Base-by-base conservation (phyloP, 2,329 filamentous ascomycete genomes). In the Tolypocladium album region DNA sequence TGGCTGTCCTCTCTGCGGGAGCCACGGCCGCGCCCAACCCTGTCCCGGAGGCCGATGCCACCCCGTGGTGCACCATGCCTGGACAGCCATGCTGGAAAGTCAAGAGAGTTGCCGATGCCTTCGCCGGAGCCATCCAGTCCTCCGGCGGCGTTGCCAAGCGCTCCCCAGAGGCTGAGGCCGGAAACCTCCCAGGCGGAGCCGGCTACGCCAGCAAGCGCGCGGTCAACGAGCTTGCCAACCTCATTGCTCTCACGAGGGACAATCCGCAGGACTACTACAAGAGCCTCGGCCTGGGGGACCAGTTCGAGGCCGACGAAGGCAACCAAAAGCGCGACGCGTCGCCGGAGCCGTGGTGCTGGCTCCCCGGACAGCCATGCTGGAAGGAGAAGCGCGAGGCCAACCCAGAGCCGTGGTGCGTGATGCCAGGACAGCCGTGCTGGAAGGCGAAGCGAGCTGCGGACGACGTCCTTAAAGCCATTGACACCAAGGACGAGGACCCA, bases 331-430 rank as follows among this genome's bases (percentile, higher is more conserved):
- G 62, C 53, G 65, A 69, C n/a, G 65, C 66, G 34, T 64, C 62
- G 52, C 62, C 68, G n/a, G 64, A 64, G 61, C 65, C 67, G 15
- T 70, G 69, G 61, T 79, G 76, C 67, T 62, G 67, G 62, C 66
- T 68, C 34, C 60, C 59, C 34, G 78, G 78, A 61, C 68, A 75
- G 64, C 64, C 71, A 31, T 75, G 74, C 74, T 74, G 71, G 74
- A 75, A 71, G 67, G 72, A 64, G n/a, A 66, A 66, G 60, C 62
- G 62, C 55, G 65, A 68, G 4, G 43, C 43, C 9, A 9, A 47
- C 3, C 43, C 43, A n/a, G 43, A 47, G 39, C 60, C 68, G 1
- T 56, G 50, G 40, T 59, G 52, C 43, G 3, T 0, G 12, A 2
- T 20, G 4, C 50, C 63, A 15, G 71, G 73, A 52, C 61, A 70